Conservation (phyloP, 176 grass and related monocot species). For the Oryza coarctata region DNA sequence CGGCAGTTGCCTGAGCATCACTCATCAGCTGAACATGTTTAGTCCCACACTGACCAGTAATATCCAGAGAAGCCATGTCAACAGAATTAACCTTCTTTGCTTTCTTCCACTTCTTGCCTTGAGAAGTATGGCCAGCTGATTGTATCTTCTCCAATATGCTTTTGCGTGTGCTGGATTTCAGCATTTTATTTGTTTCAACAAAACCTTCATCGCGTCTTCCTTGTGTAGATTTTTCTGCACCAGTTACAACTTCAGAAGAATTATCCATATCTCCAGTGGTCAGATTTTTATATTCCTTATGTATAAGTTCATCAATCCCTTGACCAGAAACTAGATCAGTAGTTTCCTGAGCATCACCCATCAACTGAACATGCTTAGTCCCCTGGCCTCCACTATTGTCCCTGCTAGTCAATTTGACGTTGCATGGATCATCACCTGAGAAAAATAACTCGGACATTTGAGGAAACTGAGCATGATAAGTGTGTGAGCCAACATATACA, state of each 20-base stretch:
- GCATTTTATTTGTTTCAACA: constrained; percentile 25
- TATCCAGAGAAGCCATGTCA: constrained; percentile 31
- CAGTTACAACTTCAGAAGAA: constrained; percentile 30
- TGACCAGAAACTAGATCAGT: constrained; percentile 36
- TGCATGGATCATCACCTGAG: constrained; percentile 37
- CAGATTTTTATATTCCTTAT: constrained; percentile 26
- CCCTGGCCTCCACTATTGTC: constrained; percentile 32
- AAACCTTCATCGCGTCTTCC: constrained; percentile 18
- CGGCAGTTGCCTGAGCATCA: constrained; percentile 30
- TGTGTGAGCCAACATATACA: neutral
- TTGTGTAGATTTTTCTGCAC: constrained; percentile 9
- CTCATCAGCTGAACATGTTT: constrained; percentile 31
- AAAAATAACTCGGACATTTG: neutral
- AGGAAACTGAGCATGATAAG: neutral
- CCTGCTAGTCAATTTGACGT: constrained; percentile 17
- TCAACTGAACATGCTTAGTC: constrained; percentile 17
- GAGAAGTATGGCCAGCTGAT: constrained; percentile 38
- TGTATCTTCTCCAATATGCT: constrained; percentile 28
- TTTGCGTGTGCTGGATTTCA: constrained; percentile 29
- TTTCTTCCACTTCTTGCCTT: constrained; percentile 38
- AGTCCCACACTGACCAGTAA: constrained; percentile 20
- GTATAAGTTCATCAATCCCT: constrained; percentile 23
- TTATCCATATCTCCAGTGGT: constrained; percentile 6
- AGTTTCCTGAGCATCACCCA: constrained; percentile 29
- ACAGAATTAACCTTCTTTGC: constrained; percentile 43